Evolutionary conservation across 768 basidiomycete species (phyloP), one percentile per base, ranked within the genome.

Genomic region (Amanita inopinata): DNA sequence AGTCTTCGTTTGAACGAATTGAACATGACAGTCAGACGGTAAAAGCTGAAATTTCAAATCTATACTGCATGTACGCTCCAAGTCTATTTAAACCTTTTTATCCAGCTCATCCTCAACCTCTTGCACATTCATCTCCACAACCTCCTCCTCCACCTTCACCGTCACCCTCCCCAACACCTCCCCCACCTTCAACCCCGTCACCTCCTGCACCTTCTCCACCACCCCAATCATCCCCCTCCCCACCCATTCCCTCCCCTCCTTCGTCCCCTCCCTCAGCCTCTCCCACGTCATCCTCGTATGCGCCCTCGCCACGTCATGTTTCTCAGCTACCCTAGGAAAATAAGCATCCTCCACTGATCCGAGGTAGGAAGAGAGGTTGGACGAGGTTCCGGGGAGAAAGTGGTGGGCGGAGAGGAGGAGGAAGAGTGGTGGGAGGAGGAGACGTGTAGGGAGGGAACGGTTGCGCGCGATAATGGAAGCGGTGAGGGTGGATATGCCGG

Each of bases 391-490:
- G 3, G 94, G 94, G 31, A 96, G 77, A 77, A 96, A 93, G 59
- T 93, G 80, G 43, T 77, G 67, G 33, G 82, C 66, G 20, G 92
- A 79, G 46, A 74, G 56, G 44, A 83, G 41, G 50, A 91, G 62
- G 58, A 91, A 74, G 17, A 76, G 46, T 0, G 93, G 85, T 0
- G 94, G 94, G 10, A 92, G 71, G 33, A 83, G 48, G 39, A 83
- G 52, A 14, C 94, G 83, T 4, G 77, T 63, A 23, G 79, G 70
- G 41, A 92, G 62, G 40, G 66, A 56, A 49, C 92, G 80, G 51
- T 83, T 84, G 32, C 92, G 82, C 0, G 85, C 77, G 43, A 97
- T 52, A 52, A 98, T 82, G 44, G 91, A 91, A 1, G 86, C 89
- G 3, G 86, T 83, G 36, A 98, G 78, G 10, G 89, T 79, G 2